Conservation (phyloP, 169 alveolate species). For the Eimeria tenella region DNA sequence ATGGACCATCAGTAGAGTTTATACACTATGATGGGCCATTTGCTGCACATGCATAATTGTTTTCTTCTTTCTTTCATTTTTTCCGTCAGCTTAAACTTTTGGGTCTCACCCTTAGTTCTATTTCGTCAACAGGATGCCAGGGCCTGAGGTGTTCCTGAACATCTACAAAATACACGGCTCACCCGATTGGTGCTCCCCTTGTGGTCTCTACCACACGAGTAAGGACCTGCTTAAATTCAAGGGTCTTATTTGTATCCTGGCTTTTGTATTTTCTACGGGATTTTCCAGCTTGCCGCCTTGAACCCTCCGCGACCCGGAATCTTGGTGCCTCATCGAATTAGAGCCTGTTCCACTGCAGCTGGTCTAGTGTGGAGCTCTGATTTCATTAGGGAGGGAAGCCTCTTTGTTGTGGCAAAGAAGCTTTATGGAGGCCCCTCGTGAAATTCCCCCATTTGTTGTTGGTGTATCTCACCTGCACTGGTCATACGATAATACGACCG, state of each 20-base stretch:
- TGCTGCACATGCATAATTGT: background rate
- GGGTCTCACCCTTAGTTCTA: background rate
- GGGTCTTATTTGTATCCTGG: background rate
- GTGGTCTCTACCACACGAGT: slow-evolving; percentile 47
- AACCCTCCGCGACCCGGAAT: too few relatives aligned
- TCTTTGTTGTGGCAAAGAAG: too few relatives aligned
- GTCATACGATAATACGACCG: too few relatives aligned
- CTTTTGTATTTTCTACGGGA: background rate
- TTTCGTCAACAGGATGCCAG: background rate
- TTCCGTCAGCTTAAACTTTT: background rate
- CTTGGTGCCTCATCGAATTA: too few relatives aligned
- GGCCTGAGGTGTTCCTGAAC: slow-evolving; percentile 9
- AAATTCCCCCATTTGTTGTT: too few relatives aligned
- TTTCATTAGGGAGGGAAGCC: too few relatives aligned
- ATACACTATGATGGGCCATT: too few relatives aligned
- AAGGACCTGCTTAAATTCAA: background rate
- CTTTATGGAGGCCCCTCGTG: too few relatives aligned
- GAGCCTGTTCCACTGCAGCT: too few relatives aligned
- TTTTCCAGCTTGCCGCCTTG: background rate
- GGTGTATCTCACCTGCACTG: too few relatives aligned
- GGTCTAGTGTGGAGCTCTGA: too few relatives aligned
- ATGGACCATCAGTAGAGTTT: too few relatives aligned
- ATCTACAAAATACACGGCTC: slow-evolving; percentile 12
- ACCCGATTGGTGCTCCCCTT: slow-evolving; percentile 29
- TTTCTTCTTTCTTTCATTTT: background rate